These are phyloP conservation scores for Penicillium sp. DNA, from an alignment of 2,329 filamentous ascomycete species.

Conservation along the genomic window DNA sequence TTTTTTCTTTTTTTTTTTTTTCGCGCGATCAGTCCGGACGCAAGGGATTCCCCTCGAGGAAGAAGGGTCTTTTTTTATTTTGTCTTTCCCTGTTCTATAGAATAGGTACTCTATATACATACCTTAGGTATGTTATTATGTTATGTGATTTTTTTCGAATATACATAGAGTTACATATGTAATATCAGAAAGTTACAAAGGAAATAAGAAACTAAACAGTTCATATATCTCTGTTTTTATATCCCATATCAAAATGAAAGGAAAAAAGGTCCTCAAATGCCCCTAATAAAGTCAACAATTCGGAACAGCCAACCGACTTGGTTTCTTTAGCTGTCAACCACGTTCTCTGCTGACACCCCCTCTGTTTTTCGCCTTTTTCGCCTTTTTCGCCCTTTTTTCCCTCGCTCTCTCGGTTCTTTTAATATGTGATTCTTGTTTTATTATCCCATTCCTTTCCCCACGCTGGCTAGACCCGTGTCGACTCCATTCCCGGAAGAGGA, in stretches of 20 bases:
- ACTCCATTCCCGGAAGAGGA: conserved; percentile 4
- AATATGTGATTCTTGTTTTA: not conserved
- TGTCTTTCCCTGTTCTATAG: not conserved
- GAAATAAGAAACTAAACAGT: not conserved
- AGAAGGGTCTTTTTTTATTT: conserved; percentile 4
- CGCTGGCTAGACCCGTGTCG: conserved; percentile 10
- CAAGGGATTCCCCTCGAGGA: conserved; percentile 3
- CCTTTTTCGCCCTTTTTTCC: not conserved
- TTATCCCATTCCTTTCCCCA: conserved; percentile 8
- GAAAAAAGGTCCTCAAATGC: not conserved
- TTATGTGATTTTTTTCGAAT: not conserved
- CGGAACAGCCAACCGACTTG: not conserved
- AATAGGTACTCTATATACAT: not conserved
- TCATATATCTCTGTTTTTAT: not conserved
- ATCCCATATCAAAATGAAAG: not conserved
- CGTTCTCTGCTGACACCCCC: conserved; percentile 7
- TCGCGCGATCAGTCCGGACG: conserved; percentile 5
- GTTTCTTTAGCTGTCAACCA: conserved; percentile 9
- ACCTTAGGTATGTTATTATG: not conserved
- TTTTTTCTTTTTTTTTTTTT: not conserved
- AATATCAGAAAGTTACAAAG: too few species aligned
- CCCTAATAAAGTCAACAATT: not conserved
- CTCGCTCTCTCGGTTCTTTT: not conserved
- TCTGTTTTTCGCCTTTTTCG: not conserved
- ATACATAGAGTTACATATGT: not conserved